These are phyloP conservation scores for Dryas drummondii DNA, from an alignment of 306 rosid genomes.

Conservation along the genomic window DNA sequence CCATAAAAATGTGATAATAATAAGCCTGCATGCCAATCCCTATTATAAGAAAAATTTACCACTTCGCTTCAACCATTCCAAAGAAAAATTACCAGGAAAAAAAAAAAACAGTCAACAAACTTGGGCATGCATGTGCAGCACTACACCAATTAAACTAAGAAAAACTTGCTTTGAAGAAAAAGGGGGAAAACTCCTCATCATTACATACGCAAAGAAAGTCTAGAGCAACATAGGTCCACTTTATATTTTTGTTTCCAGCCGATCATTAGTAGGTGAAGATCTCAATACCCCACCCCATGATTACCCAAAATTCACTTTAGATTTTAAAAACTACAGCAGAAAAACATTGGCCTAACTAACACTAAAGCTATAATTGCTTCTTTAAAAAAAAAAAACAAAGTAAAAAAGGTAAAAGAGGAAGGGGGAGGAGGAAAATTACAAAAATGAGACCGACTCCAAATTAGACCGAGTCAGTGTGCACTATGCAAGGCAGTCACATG, in stretches of 20 bases:
- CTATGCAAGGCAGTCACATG: neutral
- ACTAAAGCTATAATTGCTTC: neutral
- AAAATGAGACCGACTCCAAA: no score
- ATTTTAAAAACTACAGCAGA: neutral
- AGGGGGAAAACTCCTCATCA: neutral
- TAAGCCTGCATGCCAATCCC: no score
- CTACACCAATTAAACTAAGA: neutral
- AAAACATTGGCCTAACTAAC: slow-evolving; percentile 6
- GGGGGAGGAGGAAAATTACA: no score
- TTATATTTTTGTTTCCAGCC: neutral
- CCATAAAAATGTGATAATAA: neutral
- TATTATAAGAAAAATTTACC: neutral
- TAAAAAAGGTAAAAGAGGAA: neutral
- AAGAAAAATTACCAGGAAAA: neutral
- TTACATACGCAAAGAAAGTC: neutral
- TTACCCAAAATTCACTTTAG: neutral
- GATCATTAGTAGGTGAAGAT: neutral
- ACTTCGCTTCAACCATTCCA: neutral
- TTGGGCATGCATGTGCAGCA: neutral
- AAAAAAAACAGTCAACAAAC: no score
- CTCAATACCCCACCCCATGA: neutral
- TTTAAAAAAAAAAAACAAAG: slow-evolving; percentile 6
- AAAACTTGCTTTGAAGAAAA: neutral
- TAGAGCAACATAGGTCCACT: neutral
- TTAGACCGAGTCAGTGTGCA: no score